Conservation (phyloP, 805 yeast genomes). For the Ogataea corticis region DNA sequence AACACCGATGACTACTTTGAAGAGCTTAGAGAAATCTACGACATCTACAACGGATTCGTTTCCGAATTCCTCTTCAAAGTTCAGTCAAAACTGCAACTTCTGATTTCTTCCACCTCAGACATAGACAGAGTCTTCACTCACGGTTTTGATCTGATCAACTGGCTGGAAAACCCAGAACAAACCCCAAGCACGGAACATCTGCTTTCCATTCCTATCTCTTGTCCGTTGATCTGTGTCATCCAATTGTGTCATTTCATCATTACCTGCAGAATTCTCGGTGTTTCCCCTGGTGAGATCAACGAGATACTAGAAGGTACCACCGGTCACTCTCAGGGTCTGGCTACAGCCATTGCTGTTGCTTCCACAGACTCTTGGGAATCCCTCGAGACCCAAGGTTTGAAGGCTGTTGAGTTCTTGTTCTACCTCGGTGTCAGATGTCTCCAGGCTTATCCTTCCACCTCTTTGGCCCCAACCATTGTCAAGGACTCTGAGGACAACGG, state of each 20-base stretch:
- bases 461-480: slow-evolving; percentile 88
- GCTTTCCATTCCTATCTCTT: slow-evolving; percentile 87
- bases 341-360: slow-evolving; percentile 90
- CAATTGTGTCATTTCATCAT: slow-evolving; percentile 93
- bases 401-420: slow-evolving; percentile 83
- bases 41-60: slow-evolving; percentile 73
- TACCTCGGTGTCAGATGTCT: slow-evolving; percentile 92
- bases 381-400: slow-evolving; percentile 67
- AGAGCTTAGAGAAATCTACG: slow-evolving; percentile 85
- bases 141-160: slow-evolving; percentile 83
- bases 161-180: slow-evolving; percentile 83
- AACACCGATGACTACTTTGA: slow-evolving; percentile 96
- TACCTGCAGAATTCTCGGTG: slow-evolving; percentile 79
- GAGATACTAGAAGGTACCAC: slow-evolving; percentile 69
- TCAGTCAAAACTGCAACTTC: slow-evolving; percentile 63
- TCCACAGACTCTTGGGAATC: slow-evolving; percentile 82
- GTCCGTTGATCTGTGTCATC: slow-evolving; percentile 96
- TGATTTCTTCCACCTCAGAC: slow-evolving; percentile 71
- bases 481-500: slow-evolving; percentile 91
- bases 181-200: slow-evolving; percentile 90
- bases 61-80: slow-evolving; percentile 69
- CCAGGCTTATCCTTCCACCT: slow-evolving; percentile 87
- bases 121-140: slow-evolving; percentile 89
- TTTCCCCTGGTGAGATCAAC: slow-evolving; percentile 87
- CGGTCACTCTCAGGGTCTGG: slow-evolving; percentile 90